phyloP scores from a whole-genome alignment of 495 filamentous ascomycete species.

The Xanthoparmelia taractica region DNA sequence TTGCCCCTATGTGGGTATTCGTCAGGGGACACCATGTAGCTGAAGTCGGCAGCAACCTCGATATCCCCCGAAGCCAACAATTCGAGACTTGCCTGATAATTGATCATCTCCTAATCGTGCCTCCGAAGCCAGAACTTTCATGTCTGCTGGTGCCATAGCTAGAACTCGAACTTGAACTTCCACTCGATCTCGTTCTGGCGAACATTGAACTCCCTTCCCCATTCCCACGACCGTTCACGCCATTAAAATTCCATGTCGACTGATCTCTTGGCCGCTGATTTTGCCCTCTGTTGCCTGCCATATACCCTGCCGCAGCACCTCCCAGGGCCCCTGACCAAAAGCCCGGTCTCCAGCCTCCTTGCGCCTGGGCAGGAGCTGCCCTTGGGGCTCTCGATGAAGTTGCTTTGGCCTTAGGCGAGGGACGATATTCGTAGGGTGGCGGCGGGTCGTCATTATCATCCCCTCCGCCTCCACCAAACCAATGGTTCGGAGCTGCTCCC shows the following conservation, averaged over 20 bases:
- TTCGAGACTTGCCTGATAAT: not conserved
- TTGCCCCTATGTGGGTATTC: not conserved
- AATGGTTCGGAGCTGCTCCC: slow-evolving; percentile 16
- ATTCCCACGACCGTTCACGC: slow-evolving; percentile 30
- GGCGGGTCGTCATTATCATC: slow-evolving; percentile 49
- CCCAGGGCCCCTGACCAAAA: slow-evolving; percentile 76
- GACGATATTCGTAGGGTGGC: slow-evolving; percentile 50
- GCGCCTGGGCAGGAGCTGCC: slow-evolving; percentile 27
- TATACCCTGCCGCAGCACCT: slow-evolving; percentile 64
- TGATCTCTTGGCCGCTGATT: slow-evolving; percentile 28
- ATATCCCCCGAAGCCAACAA: not conserved
- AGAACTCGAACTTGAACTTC: slow-evolving; percentile 37
- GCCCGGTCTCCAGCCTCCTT: slow-evolving; percentile 69
- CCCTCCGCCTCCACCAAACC: slow-evolving; percentile 44
- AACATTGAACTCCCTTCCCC: slow-evolving; percentile 45
- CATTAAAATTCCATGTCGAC: slow-evolving; percentile 16
- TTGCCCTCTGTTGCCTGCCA: slow-evolving; percentile 50
- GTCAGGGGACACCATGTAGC: not conserved
- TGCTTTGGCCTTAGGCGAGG: slow-evolving; percentile 50
- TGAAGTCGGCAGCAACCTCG: not conserved
- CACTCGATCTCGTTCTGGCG: slow-evolving; percentile 30
- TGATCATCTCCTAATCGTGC: slow-evolving; percentile 63
- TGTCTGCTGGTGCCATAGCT: slow-evolving; percentile 49
- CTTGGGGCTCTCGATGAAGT: slow-evolving; percentile 13
- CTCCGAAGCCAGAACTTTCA: slow-evolving; percentile 85